These are phyloP conservation scores for Magnaporthiopsis rhizophila DNA, from an alignment of 2,329 filamentous ascomycete species.

Conservation along the genomic window DNA sequence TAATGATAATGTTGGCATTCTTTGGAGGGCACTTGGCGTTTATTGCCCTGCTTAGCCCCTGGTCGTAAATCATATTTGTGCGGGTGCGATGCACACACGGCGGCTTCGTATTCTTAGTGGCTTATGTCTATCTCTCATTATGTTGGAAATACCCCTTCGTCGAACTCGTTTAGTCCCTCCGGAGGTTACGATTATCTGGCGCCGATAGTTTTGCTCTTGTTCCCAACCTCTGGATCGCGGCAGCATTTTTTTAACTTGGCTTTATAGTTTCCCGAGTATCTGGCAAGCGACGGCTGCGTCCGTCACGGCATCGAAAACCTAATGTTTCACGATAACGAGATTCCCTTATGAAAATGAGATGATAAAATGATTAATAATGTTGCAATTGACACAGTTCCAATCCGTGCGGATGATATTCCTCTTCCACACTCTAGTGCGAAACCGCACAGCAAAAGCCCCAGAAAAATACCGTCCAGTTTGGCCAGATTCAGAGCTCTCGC, in stretches of 20 bases:
- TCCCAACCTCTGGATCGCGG: background rate
- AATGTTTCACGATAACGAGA: background rate
- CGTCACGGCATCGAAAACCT: background rate
- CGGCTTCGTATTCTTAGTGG: background rate
- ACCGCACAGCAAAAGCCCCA: too few relatives aligned
- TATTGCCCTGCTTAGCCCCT: too few relatives aligned
- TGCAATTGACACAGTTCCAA: too few relatives aligned
- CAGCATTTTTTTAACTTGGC: background rate
- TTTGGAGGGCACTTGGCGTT: too few relatives aligned
- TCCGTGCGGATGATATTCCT: too few relatives aligned
- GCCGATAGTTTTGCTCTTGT: background rate
- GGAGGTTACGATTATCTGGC: background rate
- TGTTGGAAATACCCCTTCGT: slow-evolving; percentile 4
- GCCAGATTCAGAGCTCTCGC: slow-evolving; percentile 1
- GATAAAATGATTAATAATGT: too few relatives aligned
- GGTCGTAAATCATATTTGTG: background rate
- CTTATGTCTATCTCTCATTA: background rate
- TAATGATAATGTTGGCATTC: too few relatives aligned
- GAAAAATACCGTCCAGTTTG: background rate
- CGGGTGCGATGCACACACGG: too few relatives aligned
- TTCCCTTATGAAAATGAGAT: background rate
- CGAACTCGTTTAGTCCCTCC: background rate
- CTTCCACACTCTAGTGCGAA: too few relatives aligned
- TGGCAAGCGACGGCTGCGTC: too few relatives aligned
- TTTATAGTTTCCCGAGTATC: background rate